These are phyloP conservation scores for Penstemon newberryi DNA, from an alignment of 257 asterid genomes.

Conservation along the genomic window DNA sequence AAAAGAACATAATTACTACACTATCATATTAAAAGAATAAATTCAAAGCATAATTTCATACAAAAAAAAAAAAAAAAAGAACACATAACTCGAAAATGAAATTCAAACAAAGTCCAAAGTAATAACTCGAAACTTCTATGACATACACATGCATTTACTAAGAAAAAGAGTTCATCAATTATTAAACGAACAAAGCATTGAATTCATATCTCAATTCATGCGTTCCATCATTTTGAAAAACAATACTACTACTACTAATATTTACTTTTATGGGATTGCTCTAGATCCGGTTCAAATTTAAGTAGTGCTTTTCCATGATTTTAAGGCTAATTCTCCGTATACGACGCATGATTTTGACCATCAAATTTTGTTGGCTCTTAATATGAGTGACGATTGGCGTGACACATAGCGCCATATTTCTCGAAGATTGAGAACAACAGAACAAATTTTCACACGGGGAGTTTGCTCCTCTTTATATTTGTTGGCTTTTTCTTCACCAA, in stretches of 20 bases:
- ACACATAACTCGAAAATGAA: too few species aligned
- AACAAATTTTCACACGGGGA: slow-evolving; percentile 21
- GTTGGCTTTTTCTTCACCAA: not conserved
- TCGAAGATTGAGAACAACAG: slow-evolving; percentile 1
- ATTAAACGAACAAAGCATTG: not conserved
- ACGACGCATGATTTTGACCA: slow-evolving; percentile 20
- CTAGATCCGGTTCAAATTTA: not conserved
- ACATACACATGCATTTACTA: too few species aligned
- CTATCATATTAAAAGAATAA: too few species aligned
- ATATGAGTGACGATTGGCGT: slow-evolving; percentile 7
- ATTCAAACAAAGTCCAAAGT: too few species aligned
- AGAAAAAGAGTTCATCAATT: too few species aligned
- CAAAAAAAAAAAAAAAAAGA: too few species aligned
- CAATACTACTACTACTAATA: too few species aligned
- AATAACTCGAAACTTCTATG: too few species aligned
- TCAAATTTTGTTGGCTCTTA: slow-evolving; percentile 7
- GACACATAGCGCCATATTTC: slow-evolving; percentile 17
- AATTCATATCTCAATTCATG: not conserved
- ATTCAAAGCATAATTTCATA: too few species aligned
- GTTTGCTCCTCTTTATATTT: not conserved
- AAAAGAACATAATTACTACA: too few species aligned
- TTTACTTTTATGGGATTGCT: not conserved
- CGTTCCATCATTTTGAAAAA: not conserved
- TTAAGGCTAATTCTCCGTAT: slow-evolving; percentile 11
- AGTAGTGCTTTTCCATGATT: slow-evolving; percentile 9